Percentiles rank a stretch among this genome's conserved stretches.
phyloP scores from a whole-genome alignment of 1,284 basidiomycete genomes.

The Ganoderma lucidum region DNA sequence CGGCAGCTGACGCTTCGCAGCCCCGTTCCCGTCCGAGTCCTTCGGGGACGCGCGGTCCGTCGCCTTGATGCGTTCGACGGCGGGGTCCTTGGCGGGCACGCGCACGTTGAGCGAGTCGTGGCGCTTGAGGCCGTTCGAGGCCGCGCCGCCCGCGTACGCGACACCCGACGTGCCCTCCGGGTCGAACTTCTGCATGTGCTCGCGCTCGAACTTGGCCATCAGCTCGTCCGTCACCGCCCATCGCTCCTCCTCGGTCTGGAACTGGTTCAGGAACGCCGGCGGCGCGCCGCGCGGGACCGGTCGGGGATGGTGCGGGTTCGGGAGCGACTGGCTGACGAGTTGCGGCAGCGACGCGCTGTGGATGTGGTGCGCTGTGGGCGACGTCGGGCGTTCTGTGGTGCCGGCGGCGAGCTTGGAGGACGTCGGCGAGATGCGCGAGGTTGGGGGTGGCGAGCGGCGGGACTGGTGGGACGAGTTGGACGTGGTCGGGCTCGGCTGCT shows the following conservation, averaged over 20 bases:
- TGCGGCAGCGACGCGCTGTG: constrained; percentile 45
- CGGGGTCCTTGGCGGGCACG: constrained; percentile 58
- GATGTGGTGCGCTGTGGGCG: constrained; percentile 42
- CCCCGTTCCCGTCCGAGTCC: constrained; percentile 49
- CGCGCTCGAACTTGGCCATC: constrained; percentile 71
- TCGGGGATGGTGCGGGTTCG: constrained; percentile 60
- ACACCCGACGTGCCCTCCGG: constrained; percentile 55
- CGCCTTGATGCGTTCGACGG: constrained; percentile 61
- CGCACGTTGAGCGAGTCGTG: constrained; percentile 30
- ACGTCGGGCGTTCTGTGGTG: constrained; percentile 40
- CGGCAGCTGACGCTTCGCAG: constrained; percentile 41
- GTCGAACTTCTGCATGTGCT: constrained; percentile 32
- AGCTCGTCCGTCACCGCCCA: constrained; percentile 76
- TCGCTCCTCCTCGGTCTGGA: constrained; percentile 59
- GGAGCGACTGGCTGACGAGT: constrained; percentile 37
- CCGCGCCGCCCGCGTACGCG: constrained; percentile 60
- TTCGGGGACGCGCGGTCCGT: constrained; percentile 62
- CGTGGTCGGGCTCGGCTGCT: constrained; percentile 64
- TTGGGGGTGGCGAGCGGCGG: constrained; percentile 50
- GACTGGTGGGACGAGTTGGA: constrained; percentile 54
- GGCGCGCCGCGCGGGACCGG: constrained; percentile 61
- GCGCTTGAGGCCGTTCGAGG: constrained; percentile 41
- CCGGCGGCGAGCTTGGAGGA: constrained; percentile 51
- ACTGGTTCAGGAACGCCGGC: constrained; percentile 60
- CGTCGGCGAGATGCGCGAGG: constrained; percentile 46